Conservation (phyloP, 1,284 basidiomycete genomes). For the Heliocybe sulcata region DNA sequence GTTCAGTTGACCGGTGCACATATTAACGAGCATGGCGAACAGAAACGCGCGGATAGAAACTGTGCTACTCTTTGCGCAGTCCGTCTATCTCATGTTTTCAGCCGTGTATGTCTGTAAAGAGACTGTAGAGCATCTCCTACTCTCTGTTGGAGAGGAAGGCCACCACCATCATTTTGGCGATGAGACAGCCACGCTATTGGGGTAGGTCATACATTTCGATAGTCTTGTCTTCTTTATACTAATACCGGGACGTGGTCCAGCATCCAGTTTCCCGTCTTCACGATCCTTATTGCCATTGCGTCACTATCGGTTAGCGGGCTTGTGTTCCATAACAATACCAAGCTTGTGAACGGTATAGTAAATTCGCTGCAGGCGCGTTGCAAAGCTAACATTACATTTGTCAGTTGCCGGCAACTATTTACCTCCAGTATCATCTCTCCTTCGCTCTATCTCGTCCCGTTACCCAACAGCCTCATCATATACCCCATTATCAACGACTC, state of each 20-base stretch:
- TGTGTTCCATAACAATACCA: conserved; percentile 58
- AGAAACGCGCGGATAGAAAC: conserved; percentile 74
- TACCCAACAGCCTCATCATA: conserved; percentile 21
- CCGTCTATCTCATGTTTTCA: conserved; percentile 85
- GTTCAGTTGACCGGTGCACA: background rate
- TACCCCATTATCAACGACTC: conserved; percentile 26
- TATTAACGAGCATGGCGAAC: background rate
- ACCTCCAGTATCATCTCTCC: conserved; percentile 35
- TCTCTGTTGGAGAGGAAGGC: conserved; percentile 58
- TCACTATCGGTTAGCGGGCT: conserved; percentile 48
- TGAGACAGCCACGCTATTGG: conserved; percentile 30
- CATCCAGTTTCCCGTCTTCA: conserved; percentile 61
- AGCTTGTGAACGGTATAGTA: conserved; percentile 58
- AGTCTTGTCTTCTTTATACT: conserved; percentile 3
- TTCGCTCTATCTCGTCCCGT: conserved; percentile 36
- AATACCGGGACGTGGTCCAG: conserved; percentile 24
- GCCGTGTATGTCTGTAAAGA: conserved; percentile 94
- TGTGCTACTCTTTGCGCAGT: conserved; percentile 80
- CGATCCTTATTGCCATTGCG: conserved; percentile 51
- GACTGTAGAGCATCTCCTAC: conserved; percentile 76
- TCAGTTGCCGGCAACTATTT: conserved; percentile 49
- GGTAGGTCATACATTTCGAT: conserved; percentile 21
- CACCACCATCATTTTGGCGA: conserved; percentile 56
- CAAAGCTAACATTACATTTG: background rate
- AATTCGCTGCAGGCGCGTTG: background rate